Conservation (phyloP, 139 green algal species). For the Chlamydomonas asymmetrica region DNA sequence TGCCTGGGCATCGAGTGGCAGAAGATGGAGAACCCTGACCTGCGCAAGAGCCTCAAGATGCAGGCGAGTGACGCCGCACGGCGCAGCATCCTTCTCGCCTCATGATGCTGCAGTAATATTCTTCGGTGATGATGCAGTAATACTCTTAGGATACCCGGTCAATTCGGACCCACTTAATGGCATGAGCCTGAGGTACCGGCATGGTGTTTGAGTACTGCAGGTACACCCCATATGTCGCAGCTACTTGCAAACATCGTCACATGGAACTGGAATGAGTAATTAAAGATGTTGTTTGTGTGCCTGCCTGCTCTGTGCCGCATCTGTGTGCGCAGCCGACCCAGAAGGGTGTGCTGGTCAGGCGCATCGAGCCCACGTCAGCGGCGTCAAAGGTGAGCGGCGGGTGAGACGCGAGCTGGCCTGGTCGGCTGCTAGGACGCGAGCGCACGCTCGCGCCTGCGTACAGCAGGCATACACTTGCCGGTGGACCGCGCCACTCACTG, state of each 20-base stretch:
- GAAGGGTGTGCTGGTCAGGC: conserved; percentile 73
- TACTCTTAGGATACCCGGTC: no score
- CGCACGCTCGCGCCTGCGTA: no score
- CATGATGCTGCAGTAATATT: not conserved
- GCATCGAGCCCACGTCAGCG: conserved; percentile 57
- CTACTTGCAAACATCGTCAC: no score
- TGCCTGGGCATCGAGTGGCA: conserved; percentile 81
- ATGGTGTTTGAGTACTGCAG: no score
- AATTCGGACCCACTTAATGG: no score
- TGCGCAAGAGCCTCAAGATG: conserved; percentile 59
- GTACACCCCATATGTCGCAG: no score
- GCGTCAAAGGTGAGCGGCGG: conserved; percentile 33
- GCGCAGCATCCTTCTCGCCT: not conserved
- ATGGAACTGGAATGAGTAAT: no score
- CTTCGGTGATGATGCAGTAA: not conserved
- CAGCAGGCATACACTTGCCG: no score
- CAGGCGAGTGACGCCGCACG: not conserved
- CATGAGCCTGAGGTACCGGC: no score
- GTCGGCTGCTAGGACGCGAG: not conserved
- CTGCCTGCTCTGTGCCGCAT: no score
- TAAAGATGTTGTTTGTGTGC: no score
- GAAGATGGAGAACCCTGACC: conserved; percentile 82
- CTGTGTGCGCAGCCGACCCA: conserved; percentile 35
- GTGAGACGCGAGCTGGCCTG: not conserved
- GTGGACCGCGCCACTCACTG: no score